Conservation (phyloP, 2,329 filamentous ascomycete species). For the Phialophora verrucosa region DNA sequence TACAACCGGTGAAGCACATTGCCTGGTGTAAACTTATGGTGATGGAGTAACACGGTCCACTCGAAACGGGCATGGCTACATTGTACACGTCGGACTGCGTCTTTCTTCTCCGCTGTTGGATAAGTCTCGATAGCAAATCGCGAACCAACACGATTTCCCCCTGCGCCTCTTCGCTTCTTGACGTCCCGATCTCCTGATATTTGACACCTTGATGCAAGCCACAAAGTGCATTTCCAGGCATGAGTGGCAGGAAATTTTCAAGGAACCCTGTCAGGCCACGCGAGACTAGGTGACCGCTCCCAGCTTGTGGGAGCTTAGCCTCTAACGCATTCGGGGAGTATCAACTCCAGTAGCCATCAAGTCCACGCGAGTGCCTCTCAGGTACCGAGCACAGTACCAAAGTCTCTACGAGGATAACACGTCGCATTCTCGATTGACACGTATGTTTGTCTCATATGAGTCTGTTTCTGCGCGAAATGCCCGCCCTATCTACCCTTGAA, state of each 20-base stretch:
- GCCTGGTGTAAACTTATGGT: neutral
- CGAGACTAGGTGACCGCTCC: neutral
- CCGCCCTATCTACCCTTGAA: neutral
- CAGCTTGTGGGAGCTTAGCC: neutral
- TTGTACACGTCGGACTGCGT: neutral
- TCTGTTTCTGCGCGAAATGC: neutral
- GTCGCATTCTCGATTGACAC: neutral
- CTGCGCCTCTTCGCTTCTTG: slow-evolving; percentile 18
- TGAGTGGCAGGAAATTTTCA: slow-evolving; percentile 11
- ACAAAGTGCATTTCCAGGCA: slow-evolving; percentile 3
- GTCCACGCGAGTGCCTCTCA: neutral
- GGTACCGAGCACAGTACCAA: too few relatives aligned
- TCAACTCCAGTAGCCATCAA: neutral
- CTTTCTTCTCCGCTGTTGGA: neutral
- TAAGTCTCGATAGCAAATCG: neutral
- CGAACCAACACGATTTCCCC: neutral
- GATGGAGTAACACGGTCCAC: neutral
- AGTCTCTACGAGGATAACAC: neutral
- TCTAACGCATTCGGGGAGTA: neutral
- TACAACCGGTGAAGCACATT: neutral
- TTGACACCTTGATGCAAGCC: slow-evolving; percentile 19
- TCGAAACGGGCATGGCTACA: slow-evolving; percentile 6
- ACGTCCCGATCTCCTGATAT: slow-evolving; percentile 15
- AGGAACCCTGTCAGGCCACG: slow-evolving; percentile 17
- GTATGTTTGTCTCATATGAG: neutral